Percentiles rank a stretch among this genome's conserved stretches.
Evolutionary conservation across 2,329 filamentous ascomycete genomes (phyloP).

Genomic region (Lachnellula occidentalis): DNA sequence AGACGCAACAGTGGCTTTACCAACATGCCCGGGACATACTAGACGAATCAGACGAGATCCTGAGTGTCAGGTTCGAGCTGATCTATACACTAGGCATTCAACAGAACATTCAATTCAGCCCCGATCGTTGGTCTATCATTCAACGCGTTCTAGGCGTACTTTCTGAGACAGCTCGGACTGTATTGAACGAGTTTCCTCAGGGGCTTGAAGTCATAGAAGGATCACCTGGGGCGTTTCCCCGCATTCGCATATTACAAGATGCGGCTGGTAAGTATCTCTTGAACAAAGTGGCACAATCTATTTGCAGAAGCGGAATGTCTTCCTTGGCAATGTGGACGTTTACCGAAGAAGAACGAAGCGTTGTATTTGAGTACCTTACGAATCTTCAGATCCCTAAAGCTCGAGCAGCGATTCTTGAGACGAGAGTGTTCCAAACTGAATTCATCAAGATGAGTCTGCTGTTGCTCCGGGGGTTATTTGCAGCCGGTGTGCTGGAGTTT

Average conservation of each 20-base stretch:
- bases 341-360: constrained; percentile 19
- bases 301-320: constrained; percentile 40
- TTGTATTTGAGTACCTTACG: constrained; percentile 42
- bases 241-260: constrained; percentile 41
- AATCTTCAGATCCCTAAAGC: constrained; percentile 24
- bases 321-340: constrained; percentile 35
- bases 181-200: background rate
- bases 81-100: constrained; percentile 38
- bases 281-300: constrained; percentile 31
- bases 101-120: constrained; percentile 34
- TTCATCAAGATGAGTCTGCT: constrained; percentile 18
- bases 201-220: constrained; percentile 29
- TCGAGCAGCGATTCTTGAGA: constrained; percentile 5
- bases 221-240: constrained; percentile 41
- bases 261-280: constrained; percentile 31
- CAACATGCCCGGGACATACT: constrained; percentile 42
- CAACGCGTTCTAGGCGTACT: background rate
- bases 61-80: constrained; percentile 35
- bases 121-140: constrained; percentile 33
- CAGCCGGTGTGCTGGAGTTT: background rate
- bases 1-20: constrained; percentile 40
- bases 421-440: constrained; percentile 22
- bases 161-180: background rate
- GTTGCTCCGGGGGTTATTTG: background rate
- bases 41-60: constrained; percentile 43